Base-by-base conservation (phyloP, 805 yeast genomes). In the Metschnikowia picachoensis region DNA sequence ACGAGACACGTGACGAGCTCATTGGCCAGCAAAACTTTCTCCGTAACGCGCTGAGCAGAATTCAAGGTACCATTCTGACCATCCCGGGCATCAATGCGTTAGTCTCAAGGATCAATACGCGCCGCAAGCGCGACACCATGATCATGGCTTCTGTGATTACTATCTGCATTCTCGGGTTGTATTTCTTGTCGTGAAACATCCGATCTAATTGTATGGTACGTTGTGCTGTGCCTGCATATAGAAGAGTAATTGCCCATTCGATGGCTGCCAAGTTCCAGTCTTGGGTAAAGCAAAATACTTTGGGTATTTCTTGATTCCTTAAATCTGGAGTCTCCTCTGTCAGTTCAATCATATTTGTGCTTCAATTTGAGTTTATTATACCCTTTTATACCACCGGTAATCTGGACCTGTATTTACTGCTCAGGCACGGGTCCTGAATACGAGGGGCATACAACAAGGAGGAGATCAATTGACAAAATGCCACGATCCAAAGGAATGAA, bases 1-100 rank as follows among this genome's bases (percentile, higher is more conserved):
- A 80, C 67, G 87, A 86, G 55, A 90, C 98, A 0, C 74, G 98
- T 47, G 97, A 91, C 49, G 95, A 87, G 59, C 76, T 94, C 43
- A 55, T 77, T 38, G 73, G 83, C 39, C 99, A 94, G 67, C 74
- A 92, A 48, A 77, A 75, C 33, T 62, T 77, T 8, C 70, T 94
- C 43, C 72, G 73, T 46, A 78, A 72, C 49, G 86, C 94, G 5
- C 87, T 84, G 51, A 73, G 78, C 46, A 75, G 80, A 47, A 69
- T 91, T 45, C 72, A 81, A 49, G 76, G 76, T 35, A 73, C 87
- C 1, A 67, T 90, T 38, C 79, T 79, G 57, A 70, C 77, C 33
- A 77, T 94, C 40, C 99, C 99, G 0, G 97, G 97, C 0, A 69
- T 92, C 38, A 86, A 84, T 60, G 78, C 79, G 8, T 62, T 92